phyloP scores from a whole-genome alignment of 2,329 filamentous ascomycete genomes.

The Phyllosticta citriasiana region DNA sequence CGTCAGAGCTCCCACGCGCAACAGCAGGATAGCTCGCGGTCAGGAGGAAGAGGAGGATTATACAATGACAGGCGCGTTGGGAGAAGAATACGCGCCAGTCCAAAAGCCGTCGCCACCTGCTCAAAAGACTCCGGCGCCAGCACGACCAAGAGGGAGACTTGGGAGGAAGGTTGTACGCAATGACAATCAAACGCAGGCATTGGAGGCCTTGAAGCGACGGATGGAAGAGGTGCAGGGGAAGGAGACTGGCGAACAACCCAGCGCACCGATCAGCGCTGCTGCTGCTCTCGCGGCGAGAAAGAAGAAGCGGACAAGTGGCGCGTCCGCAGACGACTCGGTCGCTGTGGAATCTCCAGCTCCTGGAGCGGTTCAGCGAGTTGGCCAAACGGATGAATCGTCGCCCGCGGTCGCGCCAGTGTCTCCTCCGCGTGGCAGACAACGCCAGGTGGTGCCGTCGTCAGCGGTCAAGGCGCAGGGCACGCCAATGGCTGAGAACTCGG shows the following conservation, averaged over 20 bases:
- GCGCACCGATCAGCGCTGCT: neutral
- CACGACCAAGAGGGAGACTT: conserved; percentile 3
- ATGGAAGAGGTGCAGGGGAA: conserved; percentile 18
- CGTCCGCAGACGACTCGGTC: conserved; percentile 1
- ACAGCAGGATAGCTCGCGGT: conserved; percentile 13
- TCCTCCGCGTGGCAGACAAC: neutral
- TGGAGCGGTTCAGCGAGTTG: neutral
- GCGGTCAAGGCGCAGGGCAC: conserved; percentile 34
- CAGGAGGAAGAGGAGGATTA: conserved; percentile 17
- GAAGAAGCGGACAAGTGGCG: neutral
- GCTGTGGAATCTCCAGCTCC: neutral
- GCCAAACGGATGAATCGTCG: neutral
- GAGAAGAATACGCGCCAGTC: conserved; percentile 12
- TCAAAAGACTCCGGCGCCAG: neutral
- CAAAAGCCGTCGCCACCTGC: neutral
- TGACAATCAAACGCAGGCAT: conserved; percentile 18
- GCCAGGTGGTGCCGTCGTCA: conserved; percentile 16
- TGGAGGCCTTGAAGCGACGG: conserved; percentile 24
- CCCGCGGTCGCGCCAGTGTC: neutral
- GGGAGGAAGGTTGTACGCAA: conserved; percentile 17
- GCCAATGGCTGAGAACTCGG: conserved; percentile 35
- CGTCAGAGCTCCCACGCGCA: neutral
- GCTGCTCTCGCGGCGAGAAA: neutral
- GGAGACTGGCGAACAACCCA: conserved; percentile 13
- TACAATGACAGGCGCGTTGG: conserved; percentile 29